These are phyloP conservation scores for Dendrobium nobile DNA, from an alignment of 106 monocot species.

Conservation along the genomic window DNA sequence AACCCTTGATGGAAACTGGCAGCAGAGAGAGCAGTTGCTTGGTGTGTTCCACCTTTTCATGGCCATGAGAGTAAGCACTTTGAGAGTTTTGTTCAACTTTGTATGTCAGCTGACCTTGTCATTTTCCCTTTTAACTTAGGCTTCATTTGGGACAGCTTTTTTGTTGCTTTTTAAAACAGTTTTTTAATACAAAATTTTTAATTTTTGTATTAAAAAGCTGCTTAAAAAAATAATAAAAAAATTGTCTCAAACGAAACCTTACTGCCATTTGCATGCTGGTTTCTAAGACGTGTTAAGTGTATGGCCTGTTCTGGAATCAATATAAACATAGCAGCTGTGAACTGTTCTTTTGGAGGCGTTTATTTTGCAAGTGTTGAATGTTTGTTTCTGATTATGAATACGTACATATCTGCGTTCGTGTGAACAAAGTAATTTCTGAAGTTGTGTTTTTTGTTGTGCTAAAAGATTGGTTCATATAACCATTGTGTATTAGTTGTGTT, in stretches of 20 bases:
- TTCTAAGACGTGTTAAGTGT: background rate
- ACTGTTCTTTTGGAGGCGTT: background rate
- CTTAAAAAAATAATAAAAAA: no score
- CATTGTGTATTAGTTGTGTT: background rate
- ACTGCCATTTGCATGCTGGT: background rate
- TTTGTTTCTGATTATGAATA: background rate
- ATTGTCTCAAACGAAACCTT: no score
- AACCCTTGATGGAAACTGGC: background rate
- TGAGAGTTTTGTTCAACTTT: background rate
- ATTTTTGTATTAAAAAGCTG: no score
- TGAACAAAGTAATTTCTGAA: no score
- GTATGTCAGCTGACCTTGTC: background rate
- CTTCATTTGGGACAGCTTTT: no score
- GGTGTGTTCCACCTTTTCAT: background rate
- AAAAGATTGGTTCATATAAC: background rate
- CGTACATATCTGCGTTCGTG: no score
- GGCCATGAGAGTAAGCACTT: background rate
- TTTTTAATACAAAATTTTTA: no score
- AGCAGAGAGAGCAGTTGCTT: background rate
- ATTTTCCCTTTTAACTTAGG: background rate
- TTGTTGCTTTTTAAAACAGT: no score
- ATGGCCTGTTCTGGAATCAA: background rate
- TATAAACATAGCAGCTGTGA: background rate
- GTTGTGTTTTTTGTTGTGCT: background rate
- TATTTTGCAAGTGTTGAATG: background rate